These are phyloP conservation scores for Aspergillus fijiensis DNA, from an alignment of 2,329 filamentous ascomycete species.

Conservation along the genomic window DNA sequence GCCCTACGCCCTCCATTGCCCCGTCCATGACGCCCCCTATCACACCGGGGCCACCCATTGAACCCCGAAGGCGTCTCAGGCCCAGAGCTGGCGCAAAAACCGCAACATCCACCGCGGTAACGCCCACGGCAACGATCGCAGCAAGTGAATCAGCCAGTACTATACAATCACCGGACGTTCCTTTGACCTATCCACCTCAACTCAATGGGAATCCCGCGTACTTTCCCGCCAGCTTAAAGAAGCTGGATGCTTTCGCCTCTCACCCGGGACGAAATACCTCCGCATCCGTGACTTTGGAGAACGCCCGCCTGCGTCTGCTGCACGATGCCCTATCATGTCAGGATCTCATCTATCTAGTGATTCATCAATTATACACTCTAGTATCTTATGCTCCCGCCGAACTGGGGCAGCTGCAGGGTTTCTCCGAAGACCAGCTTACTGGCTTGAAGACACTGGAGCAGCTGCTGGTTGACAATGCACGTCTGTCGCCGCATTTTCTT, in stretches of 20 bases:
- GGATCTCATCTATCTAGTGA: conserved; percentile 63
- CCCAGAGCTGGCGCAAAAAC: not conserved
- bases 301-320: conserved; percentile 55
- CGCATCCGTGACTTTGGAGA: conserved; percentile 42
- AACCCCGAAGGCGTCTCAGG: not conserved
- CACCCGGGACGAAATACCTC: conserved; percentile 19
- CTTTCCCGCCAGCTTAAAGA: conserved; percentile 8
- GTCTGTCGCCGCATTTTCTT: conserved; percentile 41
- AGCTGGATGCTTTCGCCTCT: conserved; percentile 21
- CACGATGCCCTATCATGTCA: conserved; percentile 53
- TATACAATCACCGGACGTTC: not conserved
- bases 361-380: conserved; percentile 66
- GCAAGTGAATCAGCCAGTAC: not conserved
- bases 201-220: not conserved
- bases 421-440: conserved; percentile 28
- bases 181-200: not conserved
- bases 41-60: not conserved
- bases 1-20: not conserved
- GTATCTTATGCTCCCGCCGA: conserved; percentile 46
- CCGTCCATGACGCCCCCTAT: not conserved
- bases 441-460: conserved; percentile 41
- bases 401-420: conserved; percentile 40
- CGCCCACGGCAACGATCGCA: not conserved
- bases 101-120: not conserved
- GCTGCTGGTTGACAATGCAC: conserved; percentile 49